Evolutionary conservation across 345 rosid species (phyloP).

Genomic region (Euphorbia lathyris): DNA sequence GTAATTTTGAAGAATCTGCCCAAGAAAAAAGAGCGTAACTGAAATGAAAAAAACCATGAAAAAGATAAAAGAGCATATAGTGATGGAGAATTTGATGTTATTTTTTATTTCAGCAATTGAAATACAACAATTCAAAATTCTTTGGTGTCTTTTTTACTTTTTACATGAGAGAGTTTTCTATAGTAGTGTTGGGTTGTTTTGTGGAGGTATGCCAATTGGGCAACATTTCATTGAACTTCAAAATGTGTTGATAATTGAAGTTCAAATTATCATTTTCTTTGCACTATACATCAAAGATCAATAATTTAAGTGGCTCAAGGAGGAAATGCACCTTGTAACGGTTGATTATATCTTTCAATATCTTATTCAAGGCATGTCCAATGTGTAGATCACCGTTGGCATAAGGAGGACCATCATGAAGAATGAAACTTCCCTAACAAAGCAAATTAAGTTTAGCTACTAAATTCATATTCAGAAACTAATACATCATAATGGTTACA

Average conservation of each 20-base stretch:
- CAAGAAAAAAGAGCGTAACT: constrained; percentile 5
- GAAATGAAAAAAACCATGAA: constrained; percentile 7
- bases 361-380: constrained; percentile 97
- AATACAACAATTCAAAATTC: not conserved
- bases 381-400: constrained; percentile 93
- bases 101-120: not conserved
- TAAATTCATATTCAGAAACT: constrained; percentile 21
- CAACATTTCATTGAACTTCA: not conserved
- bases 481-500: constrained; percentile 4
- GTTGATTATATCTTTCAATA: constrained; percentile 89
- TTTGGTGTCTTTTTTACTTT: not conserved
- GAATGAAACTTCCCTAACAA: constrained; percentile 72
- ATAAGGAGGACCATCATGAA: constrained; percentile 98
- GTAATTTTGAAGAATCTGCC: constrained; percentile 81
- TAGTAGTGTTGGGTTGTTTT: too few species aligned
- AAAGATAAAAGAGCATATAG: not conserved
- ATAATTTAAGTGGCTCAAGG: constrained; percentile 7
- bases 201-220: too few species aligned
- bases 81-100: not conserved
- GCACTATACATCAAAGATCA: not conserved
- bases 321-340: constrained; percentile 69
- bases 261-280: not conserved
- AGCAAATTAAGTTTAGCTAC: constrained; percentile 30
- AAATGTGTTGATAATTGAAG: not conserved
- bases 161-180: too few species aligned